These are phyloP conservation scores for Durio zibethinus DNA, from an alignment of 345 rosid genomes.

Conservation along the genomic window DNA sequence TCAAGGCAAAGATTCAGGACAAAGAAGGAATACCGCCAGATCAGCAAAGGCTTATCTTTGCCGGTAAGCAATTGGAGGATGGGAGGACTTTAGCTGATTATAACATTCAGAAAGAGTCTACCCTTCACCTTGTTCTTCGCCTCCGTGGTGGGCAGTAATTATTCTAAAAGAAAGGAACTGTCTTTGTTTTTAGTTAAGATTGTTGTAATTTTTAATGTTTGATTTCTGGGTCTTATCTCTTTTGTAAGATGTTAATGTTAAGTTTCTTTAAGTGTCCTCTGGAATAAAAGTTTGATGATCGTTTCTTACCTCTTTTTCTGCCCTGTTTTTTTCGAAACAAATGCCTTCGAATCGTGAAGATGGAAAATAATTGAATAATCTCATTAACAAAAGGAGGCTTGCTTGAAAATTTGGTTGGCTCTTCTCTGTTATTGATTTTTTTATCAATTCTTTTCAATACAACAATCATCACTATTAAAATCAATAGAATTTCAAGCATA, in stretches of 20 bases:
- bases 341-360: too few relatives aligned
- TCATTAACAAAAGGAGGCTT: background rate
- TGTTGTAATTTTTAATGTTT: background rate
- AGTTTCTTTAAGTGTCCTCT: background rate
- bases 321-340: background rate
- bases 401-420: background rate
- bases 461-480: background rate
- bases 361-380: too few relatives aligned
- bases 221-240: background rate
- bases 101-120: slow-evolving; percentile 15
- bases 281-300: background rate
- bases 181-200: background rate
- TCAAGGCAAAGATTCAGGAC: slow-evolving; percentile 18
- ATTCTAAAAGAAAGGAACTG: background rate
- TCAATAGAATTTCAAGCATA: background rate
- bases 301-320: background rate
- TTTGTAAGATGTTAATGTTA: background rate
- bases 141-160: slow-evolving; percentile 16
- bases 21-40: slow-evolving; percentile 18
- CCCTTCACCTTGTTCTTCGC: slow-evolving; percentile 22
- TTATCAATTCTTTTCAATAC: background rate
- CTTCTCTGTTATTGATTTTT: background rate
- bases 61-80: slow-evolving; percentile 23
- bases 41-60: slow-evolving; percentile 20
- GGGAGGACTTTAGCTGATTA: slow-evolving; percentile 24